Evolutionary conservation across 768 basidiomycete species (phyloP).

Genomic region (Cystobasidium tubakii): DNA sequence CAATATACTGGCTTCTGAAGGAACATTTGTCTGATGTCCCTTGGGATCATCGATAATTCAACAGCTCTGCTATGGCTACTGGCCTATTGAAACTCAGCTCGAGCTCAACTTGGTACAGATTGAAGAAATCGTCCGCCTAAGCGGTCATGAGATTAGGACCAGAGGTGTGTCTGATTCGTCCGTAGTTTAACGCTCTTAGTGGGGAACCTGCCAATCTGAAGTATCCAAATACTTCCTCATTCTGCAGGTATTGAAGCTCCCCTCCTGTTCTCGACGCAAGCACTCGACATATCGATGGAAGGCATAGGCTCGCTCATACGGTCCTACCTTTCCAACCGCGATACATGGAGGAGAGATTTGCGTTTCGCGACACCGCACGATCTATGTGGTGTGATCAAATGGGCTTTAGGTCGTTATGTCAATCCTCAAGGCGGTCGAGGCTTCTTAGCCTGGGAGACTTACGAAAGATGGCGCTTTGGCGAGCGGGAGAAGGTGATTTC

Average conservation of each 20-base stretch:
- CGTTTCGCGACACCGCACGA: slow-evolving; percentile 78
- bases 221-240: too few relatives aligned
- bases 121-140: slow-evolving; percentile 31
- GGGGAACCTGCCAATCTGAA: too few relatives aligned
- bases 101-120: slow-evolving; percentile 26
- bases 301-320: slow-evolving; percentile 70
- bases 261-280: slow-evolving; percentile 81
- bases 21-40: not conserved
- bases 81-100: slow-evolving; percentile 35
- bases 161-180: slow-evolving; percentile 1
- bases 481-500: slow-evolving; percentile 55
- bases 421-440: slow-evolving; percentile 58
- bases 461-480: slow-evolving; percentile 69
- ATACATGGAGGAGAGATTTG: slow-evolving; percentile 54
- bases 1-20: too few relatives aligned
- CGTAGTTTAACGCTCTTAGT: too few relatives aligned
- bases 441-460: slow-evolving; percentile 75
- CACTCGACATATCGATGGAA: slow-evolving; percentile 73
- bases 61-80: slow-evolving; percentile 41
- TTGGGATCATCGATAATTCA: not conserved
- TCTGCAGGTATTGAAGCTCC: slow-evolving; percentile 73
- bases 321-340: slow-evolving; percentile 58
- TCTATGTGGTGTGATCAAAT: slow-evolving; percentile 82
- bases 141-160: slow-evolving; percentile 31
- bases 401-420: slow-evolving; percentile 78